These are phyloP conservation scores for Barnettozyma californica DNA, from an alignment of 805 yeast genomes.

Conservation along the genomic window DNA sequence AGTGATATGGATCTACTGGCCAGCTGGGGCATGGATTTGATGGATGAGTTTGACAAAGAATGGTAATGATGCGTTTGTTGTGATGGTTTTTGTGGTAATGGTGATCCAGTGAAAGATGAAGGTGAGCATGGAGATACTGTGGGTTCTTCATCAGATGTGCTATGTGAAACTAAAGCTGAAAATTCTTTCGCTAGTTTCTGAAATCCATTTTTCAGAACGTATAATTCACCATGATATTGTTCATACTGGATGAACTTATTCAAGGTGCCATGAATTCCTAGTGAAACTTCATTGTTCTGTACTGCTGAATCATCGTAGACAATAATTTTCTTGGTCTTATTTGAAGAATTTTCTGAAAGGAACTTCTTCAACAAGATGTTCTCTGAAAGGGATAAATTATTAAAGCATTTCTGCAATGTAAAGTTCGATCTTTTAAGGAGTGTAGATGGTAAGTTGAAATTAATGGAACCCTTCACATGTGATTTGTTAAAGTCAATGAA, in stretches of 20 bases:
- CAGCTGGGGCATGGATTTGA: constrained; percentile 2
- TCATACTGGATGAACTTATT: constrained; percentile 40
- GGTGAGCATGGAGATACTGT: background rate
- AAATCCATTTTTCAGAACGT: constrained; percentile 39
- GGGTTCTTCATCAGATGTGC: background rate
- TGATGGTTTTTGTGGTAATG: background rate
- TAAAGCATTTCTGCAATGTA: constrained; percentile 55
- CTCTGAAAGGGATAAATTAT: constrained; percentile 53
- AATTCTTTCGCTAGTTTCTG: constrained; percentile 28
- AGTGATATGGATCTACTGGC: constrained; percentile 21
- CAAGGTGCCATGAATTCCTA: constrained; percentile 40
- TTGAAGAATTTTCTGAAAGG: constrained; percentile 17
- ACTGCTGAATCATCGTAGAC: constrained; percentile 22
- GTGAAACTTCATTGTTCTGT: constrained; percentile 26
- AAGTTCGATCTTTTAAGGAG: constrained; percentile 71
- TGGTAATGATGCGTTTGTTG: background rate
- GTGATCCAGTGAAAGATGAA: background rate
- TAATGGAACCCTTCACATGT: constrained; percentile 58
- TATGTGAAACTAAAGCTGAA: constrained; percentile 23
- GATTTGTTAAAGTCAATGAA: constrained; percentile 62
- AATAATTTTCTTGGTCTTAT: constrained; percentile 12
- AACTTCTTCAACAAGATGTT: constrained; percentile 36
- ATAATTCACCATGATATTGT: constrained; percentile 36
- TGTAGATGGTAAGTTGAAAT: constrained; percentile 87
- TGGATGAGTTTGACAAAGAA: constrained; percentile 1